Evolutionary conservation across 2,329 filamentous ascomycete species (phyloP).

Genomic region (Paecilomyces fulvus): DNA sequence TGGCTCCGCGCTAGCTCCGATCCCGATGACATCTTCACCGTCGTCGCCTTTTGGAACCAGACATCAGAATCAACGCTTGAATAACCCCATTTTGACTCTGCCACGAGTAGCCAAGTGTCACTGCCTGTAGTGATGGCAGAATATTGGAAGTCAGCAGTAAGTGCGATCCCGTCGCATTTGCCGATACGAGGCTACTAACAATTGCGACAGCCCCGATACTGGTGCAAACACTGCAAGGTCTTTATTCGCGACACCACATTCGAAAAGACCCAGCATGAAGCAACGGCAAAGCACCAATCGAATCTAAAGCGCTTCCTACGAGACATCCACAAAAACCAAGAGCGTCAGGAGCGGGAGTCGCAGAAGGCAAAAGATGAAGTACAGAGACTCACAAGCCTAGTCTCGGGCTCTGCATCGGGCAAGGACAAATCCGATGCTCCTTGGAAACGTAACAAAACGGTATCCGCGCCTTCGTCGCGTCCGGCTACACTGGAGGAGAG

Average conservation of each 20-base stretch:
- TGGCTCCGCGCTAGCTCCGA: conserved; percentile 2
- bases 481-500: conserved; percentile 56
- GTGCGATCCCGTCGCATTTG: conserved; percentile 10
- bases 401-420: conserved; percentile 38
- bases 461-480: conserved; percentile 24
- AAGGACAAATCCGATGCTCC: conserved; percentile 13
- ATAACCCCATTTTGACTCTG: background rate
- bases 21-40: background rate
- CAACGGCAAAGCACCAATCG: conserved; percentile 74
- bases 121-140: conserved; percentile 61
- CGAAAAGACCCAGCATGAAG: conserved; percentile 82
- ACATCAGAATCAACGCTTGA: background rate
- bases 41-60: background rate
- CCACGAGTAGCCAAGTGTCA: background rate
- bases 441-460: conserved; percentile 22
- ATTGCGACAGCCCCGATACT: conserved; percentile 65
- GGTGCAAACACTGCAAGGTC: conserved; percentile 92
- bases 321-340: conserved; percentile 76
- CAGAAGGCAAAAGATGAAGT: conserved; percentile 77
- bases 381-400: conserved; percentile 72
- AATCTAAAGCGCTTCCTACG: conserved; percentile 82
- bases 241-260: conserved; percentile 90
- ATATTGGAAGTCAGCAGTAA: conserved; percentile 91
- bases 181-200: conserved; percentile 10
- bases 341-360: conserved; percentile 71